These are phyloP conservation scores for Friedmanniomyces endolithicus DNA, from an alignment of 495 filamentous ascomycete genomes.

Conservation along the genomic window DNA sequence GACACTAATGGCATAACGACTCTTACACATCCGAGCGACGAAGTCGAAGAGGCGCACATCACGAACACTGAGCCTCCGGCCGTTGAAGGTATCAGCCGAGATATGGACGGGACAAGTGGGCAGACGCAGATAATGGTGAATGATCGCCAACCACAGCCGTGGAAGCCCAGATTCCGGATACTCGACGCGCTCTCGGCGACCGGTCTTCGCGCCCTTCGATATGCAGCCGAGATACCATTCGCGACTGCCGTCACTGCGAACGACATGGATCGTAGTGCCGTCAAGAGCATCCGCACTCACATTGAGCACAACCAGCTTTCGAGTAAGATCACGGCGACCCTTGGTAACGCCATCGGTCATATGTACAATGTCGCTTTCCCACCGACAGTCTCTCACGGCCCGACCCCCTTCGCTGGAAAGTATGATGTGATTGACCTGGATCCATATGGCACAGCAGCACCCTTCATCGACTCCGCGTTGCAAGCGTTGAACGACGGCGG, in stretches of 20 bases:
- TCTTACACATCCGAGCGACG: not conserved
- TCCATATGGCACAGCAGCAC: conserved; percentile 83
- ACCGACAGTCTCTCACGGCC: conserved; percentile 11
- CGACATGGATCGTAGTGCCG: conserved; percentile 67
- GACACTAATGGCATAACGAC: not conserved
- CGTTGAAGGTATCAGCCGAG: too few relatives aligned
- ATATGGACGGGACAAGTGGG: not conserved
- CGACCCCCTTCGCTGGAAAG: conserved; percentile 26
- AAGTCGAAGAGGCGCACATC: not conserved
- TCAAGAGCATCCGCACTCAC: conserved; percentile 68
- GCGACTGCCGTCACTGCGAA: conserved; percentile 76
- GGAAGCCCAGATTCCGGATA: conserved; percentile 49
- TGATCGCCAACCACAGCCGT: not conserved
- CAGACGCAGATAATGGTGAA: not conserved
- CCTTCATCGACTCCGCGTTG: conserved; percentile 82
- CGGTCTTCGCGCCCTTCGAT: conserved; percentile 81
- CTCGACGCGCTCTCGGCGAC: conserved; percentile 93
- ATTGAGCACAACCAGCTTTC: conserved; percentile 66
- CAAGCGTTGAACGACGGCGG: conserved; percentile 76
- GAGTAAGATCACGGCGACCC: conserved; percentile 56
- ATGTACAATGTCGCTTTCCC: conserved; percentile 55
- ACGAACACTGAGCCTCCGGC: too few relatives aligned
- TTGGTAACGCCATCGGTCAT: conserved; percentile 71
- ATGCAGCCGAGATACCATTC: conserved; percentile 79
- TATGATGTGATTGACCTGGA: conserved; percentile 96